Percentiles rank a stretch among this genome's conserved stretches.
phyloP scores from a whole-genome alignment of 2,329 filamentous ascomycete genomes.

The Nemania sp. region DNA sequence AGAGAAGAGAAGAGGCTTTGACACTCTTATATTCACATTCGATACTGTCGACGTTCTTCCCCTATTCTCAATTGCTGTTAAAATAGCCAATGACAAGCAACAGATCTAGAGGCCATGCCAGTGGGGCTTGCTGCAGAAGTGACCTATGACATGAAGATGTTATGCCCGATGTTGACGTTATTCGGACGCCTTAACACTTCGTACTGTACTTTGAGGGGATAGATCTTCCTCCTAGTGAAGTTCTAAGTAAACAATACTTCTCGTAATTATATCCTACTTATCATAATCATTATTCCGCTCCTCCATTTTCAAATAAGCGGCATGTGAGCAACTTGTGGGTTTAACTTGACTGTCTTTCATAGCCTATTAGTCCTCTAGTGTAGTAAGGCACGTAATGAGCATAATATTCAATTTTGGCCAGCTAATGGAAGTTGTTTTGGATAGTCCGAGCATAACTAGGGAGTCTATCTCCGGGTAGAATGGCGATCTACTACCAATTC shows the following conservation, averaged over 20 bases:
- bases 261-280: too few species aligned
- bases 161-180: neutral
- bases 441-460: too few species aligned
- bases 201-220: neutral
- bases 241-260: neutral
- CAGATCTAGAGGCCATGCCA: neutral
- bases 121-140: constrained; percentile 35
- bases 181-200: neutral
- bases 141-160: constrained; percentile 13
- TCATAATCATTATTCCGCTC: too few species aligned
- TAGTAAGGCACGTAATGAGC: too few species aligned
- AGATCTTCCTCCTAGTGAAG: neutral
- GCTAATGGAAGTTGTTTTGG: too few species aligned
- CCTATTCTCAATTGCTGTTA: constrained; percentile 9
- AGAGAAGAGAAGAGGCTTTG: neutral
- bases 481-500: neutral
- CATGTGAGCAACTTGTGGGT: too few species aligned
- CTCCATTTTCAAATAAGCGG: too few species aligned
- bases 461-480: neutral
- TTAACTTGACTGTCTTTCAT: too few species aligned
- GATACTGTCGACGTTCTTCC: neutral
- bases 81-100: constrained; percentile 27
- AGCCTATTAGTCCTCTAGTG: too few species aligned
- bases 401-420: too few species aligned
- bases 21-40: constrained; percentile 15